Base-by-base conservation (phyloP, 148 eudicot genomes). In the Nepenthes gracilis region DNA sequence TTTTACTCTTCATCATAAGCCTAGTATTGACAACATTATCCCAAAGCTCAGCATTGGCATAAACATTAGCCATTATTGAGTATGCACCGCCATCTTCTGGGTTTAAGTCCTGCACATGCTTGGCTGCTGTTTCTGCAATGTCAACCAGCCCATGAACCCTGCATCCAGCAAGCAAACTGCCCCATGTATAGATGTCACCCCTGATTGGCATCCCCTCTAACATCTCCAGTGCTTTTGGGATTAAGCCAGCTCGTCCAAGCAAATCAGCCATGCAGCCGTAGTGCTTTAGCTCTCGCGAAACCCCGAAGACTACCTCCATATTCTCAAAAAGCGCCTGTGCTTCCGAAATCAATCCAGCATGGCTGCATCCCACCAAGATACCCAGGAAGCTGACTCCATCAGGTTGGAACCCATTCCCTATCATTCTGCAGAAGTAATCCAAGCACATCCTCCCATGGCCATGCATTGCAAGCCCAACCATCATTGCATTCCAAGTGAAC, bases 201-300 rank as follows among this genome's bases (percentile, higher is more conserved):
- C 37, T 55, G 63, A 80, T 56, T 47, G 91, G 91, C 97, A 86
- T 86, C 2, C 40, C 50, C 61, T 77, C 78, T 57, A 90, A 80
- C 97, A 90, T 82, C 56, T 78, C 72, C 60, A 77, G 36, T 1
- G 86, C 95, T 71, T 90, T 91, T 58, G 43, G 43, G 37, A 84
- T 81, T 67, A 86, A 74, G 47, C 95, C 97, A 59, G 91, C 88
- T 51, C 91, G 82, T 5, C 83, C 85, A 58, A 78, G 75, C 74
- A 90, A 65, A 77, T 90, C 97, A 49, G 85, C 95, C 97, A 90
- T 86, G 78, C 85, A 84, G 5, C 95, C 95, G 48, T 82, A 86
- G 64, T 86, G 97, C 77, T 90, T 86, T 51, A 80, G 77, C 80
- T 90, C 97, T 58, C 77, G 78, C 5, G 64, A 71, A 43, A 82